Conservation (phyloP, 1,284 basidiomycete genomes). For the Ustilago shanxiensis region DNA sequence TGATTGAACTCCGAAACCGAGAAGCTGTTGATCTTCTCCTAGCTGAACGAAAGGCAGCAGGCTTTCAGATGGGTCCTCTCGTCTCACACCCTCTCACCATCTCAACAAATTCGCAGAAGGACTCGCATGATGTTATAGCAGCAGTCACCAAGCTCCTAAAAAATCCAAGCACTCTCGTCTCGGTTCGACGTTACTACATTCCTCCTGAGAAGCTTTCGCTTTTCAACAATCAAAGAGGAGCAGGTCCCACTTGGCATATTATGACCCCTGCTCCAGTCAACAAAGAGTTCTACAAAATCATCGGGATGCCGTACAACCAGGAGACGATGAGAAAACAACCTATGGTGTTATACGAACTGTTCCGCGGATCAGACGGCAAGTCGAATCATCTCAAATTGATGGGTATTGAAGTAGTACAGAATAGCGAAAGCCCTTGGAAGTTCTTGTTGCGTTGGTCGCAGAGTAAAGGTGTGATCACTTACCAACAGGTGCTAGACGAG, state of each 20-base stretch:
- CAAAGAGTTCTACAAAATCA: neutral
- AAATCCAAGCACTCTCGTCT: too few species aligned
- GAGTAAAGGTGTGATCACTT: neutral
- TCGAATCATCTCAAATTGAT: neutral
- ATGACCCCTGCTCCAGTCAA: conserved; percentile 20
- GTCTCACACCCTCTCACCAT: too few species aligned
- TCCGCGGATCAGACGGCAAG: neutral
- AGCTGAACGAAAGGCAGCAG: too few species aligned
- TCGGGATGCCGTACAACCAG: neutral
- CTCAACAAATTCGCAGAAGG: too few species aligned
- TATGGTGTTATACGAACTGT: conserved; percentile 8
- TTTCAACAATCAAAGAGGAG: too few species aligned
- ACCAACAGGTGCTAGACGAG: neutral
- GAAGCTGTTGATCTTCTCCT: too few species aligned
- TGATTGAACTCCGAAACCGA: too few species aligned
- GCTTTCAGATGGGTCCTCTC: too few species aligned
- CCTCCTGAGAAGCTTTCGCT: neutral
- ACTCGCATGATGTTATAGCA: too few species aligned
- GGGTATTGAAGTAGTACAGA: neutral
- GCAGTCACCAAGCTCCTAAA: too few species aligned
- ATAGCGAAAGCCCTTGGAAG: neutral
- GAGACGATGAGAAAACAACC: neutral
- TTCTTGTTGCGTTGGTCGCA: conserved; percentile 13
- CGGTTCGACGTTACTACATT: neutral
- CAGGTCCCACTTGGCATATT: neutral